These are phyloP conservation scores for Suhomyces taliae DNA, from an alignment of 1,139 yeast genomes.

Conservation along the genomic window DNA sequence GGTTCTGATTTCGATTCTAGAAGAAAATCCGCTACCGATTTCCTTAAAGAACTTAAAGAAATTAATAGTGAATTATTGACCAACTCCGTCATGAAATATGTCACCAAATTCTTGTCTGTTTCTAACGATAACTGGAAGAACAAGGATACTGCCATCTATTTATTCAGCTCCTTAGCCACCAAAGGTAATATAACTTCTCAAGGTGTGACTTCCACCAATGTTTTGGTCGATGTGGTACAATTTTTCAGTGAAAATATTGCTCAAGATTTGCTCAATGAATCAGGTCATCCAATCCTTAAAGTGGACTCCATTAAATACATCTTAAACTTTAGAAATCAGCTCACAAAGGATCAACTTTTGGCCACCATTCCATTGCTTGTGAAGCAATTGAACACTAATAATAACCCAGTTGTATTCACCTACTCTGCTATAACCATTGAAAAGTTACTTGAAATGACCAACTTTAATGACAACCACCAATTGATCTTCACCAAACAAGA, in stretches of 20 bases:
- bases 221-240: constrained; percentile 79
- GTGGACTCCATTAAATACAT: constrained; percentile 94
- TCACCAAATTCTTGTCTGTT: constrained; percentile 60
- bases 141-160: constrained; percentile 83
- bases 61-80: constrained; percentile 77
- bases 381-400: constrained; percentile 55
- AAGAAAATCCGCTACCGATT: constrained; percentile 88
- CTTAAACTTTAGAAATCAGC: constrained; percentile 86
- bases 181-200: constrained; percentile 82
- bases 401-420: constrained; percentile 83
- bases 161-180: constrained; percentile 87
- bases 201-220: constrained; percentile 88
- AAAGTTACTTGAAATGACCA: constrained; percentile 75
- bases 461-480: constrained; percentile 44
- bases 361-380: constrained; percentile 82
- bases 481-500: constrained; percentile 72
- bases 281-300: constrained; percentile 68
- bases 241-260: constrained; percentile 83
- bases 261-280: constrained; percentile 62
- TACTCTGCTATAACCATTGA: constrained; percentile 94
- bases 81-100: constrained; percentile 72
- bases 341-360: constrained; percentile 78
- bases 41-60: constrained; percentile 81
- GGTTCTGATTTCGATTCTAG: constrained; percentile 94
- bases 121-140: constrained; percentile 62